These are phyloP conservation scores for Beauveria rudraprayagi DNA, from an alignment of 2,329 filamentous ascomycete species.

Conservation along the genomic window DNA sequence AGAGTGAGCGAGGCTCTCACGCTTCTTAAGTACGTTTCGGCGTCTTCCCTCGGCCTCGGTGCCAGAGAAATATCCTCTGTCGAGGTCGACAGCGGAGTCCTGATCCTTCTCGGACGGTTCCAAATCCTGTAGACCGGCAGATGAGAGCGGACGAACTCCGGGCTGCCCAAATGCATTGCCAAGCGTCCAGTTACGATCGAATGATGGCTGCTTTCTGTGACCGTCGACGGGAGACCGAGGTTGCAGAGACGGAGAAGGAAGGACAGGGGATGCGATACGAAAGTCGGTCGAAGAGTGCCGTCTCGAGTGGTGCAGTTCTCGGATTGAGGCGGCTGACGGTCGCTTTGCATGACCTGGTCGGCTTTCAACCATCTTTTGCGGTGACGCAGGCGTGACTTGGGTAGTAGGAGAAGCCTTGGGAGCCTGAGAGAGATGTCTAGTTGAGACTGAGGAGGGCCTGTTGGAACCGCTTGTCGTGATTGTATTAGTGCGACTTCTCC, in stretches of 20 bases:
- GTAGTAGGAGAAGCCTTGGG: constrained; percentile 38
- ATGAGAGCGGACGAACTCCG: constrained; percentile 41
- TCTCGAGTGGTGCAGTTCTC: constrained; percentile 74
- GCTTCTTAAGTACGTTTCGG: constrained; percentile 75
- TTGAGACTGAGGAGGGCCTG: constrained; percentile 38
- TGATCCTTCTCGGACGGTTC: constrained; percentile 32
- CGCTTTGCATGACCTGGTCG: constrained; percentile 44
- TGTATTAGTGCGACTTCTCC: constrained; percentile 50
- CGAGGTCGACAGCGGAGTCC: constrained; percentile 54
- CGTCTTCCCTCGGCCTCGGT: constrained; percentile 71
- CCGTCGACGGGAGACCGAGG: constrained; percentile 32
- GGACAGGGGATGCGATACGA: constrained; percentile 29
- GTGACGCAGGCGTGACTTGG: constrained; percentile 33
- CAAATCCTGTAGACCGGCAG: constrained; percentile 41
- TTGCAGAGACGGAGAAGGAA: constrained; percentile 32
- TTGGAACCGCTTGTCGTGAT: constrained; percentile 41
- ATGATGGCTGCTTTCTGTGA: constrained; percentile 61
- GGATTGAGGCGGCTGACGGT: constrained; percentile 74
- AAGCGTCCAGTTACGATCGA: constrained; percentile 63
- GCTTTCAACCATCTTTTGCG: constrained; percentile 32
- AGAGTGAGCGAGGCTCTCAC: constrained; percentile 53
- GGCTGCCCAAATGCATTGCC: constrained; percentile 39
- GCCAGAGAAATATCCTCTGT: constrained; percentile 90
- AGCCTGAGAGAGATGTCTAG: constrained; percentile 45
- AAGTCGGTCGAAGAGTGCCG: constrained; percentile 84